Base-by-base conservation (phyloP, 306 rosid species). In the Alnus glutinosa region DNA sequence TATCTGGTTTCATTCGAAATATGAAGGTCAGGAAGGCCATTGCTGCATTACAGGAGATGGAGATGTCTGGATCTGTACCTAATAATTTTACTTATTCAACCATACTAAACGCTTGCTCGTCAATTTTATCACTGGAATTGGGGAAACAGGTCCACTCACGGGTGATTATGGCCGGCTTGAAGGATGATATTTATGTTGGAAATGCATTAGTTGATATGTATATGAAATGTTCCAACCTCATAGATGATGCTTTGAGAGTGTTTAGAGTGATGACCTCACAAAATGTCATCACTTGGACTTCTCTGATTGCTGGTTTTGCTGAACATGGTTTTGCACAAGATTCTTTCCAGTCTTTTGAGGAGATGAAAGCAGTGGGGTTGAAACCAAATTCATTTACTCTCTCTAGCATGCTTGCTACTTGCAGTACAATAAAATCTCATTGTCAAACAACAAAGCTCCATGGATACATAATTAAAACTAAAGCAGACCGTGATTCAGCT, bases 161-260 rank as follows among this genome's bases (percentile, higher is more conserved):
- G 81, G 80, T 83, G 71, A 81, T 88, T 57, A 69, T 37, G 77
- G 74, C 81, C 47, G 97, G 94, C 77, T 86, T 89, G 61, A 91
- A 85, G 75, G 74, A 79, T 68, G 94, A 89, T 83, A 55, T 82
- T 58, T 79, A 37, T 79, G 86, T 83, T 39, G 94, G 90, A 75
- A 87, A 85, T 85, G 89, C 94, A 55, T 81, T 88, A 55, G 77
- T 89, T 71, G 90, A 88, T 79, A 87, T 92, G 94, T 89, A 92
- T 88, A 79, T 69, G 90, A 89, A 88, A 85, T 88, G 89, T 75
- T 92, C 94, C 42, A 18, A 52, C 79, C 54, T 42, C 34, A 61
- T 82, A 2, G 76, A 83, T 47, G 79, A 85, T 76, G 88, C 86
- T 44, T 74, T 79, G 80, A 84, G 74, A 90, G 91, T 77, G 71